Conservation (phyloP, 495 filamentous ascomycete genomes). For the Penicillium argentinense region DNA sequence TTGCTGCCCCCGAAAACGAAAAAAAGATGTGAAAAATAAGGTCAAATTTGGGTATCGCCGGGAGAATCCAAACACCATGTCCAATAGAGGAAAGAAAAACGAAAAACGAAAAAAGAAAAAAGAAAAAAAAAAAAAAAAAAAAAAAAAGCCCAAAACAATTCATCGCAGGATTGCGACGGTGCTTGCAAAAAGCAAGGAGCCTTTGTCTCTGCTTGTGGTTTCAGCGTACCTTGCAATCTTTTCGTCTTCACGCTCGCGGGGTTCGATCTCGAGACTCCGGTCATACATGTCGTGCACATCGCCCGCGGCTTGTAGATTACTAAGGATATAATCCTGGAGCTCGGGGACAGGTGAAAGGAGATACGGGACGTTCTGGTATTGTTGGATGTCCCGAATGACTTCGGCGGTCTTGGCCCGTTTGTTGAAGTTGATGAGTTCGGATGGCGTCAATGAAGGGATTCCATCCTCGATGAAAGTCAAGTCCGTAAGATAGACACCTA, state of each 20-base stretch:
- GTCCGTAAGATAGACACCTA: constrained; percentile 96
- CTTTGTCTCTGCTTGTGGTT: constrained; percentile 35
- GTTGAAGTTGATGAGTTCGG: constrained; percentile 95
- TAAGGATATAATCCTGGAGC: constrained; percentile 94
- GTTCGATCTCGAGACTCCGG: constrained; percentile 86
- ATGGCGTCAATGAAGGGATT: constrained; percentile 92
- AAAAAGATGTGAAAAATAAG: constrained; percentile 14
- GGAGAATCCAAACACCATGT: constrained; percentile 20
- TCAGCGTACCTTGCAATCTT: constrained; percentile 76
- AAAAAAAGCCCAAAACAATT: constrained; percentile 9
- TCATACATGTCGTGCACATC: constrained; percentile 99
- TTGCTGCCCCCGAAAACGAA: constrained; percentile 13
- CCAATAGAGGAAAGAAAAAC: constrained; percentile 14
- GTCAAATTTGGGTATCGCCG: constrained; percentile 33
- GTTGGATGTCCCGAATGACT: constrained; percentile 96
- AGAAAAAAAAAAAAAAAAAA: constrained; percentile 15
- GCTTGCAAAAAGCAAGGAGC: constrained; percentile 36
- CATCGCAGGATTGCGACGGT: constrained; percentile 37
- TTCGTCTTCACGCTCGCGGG: constrained; percentile 94
- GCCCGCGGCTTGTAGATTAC: constrained; percentile 87
- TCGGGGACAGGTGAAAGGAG: constrained; percentile 84
- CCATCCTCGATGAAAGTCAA: constrained; percentile 98
- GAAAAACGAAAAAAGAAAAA: constrained; percentile 13
- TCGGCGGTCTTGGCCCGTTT: constrained; percentile 97
- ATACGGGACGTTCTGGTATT: constrained; percentile 96